Base-by-base conservation (phyloP, 495 filamentous ascomycete species). In the Talaromyces borbonicus region DNA sequence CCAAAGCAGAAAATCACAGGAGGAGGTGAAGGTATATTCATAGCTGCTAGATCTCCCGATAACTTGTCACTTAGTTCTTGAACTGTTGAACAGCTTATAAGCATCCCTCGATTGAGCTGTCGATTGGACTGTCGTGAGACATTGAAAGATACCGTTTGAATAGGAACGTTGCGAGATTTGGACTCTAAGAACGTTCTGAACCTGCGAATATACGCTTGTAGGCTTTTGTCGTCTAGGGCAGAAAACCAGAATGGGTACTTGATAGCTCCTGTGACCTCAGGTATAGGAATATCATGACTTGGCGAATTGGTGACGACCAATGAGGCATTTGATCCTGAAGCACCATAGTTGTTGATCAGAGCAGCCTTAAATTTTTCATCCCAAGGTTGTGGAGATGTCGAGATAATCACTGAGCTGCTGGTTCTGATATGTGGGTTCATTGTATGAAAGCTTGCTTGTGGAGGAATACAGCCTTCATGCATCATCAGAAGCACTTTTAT, bases 1-100 rank as follows among this genome's bases (percentile, higher is more conserved):
- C 75, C 74, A 36, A 80, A 78, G 49, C 70, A 75, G 0, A 80
- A 52, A 2, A 80, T 52, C 1, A 77, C 60, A 0, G 73, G 67
- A 8, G 46, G 20, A 15, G 23, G 0, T 23, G 40, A 46, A 6
- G 60, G 43, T 15, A n/a, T n/a, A n/a, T n/a, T n/a, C n/a, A n/a
- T n/a, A n/a, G n/a, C n/a, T n/a, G n/a, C n/a, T n/a, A n/a, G n/a
- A n/a, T n/a, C n/a, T n/a, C n/a, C n/a, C n/a, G n/a, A n/a, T n/a
- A 56, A 35, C 22, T 54, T 53, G 16, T 30, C 14, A n/a, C 19
- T 27, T 11, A 59, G 30, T 16, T 59, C 43, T 12, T 29, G 22
- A 2, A 29, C 23, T 11, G 49, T 49, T 3, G 25, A 5, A 27
- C 35, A 25, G 22, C 8, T 49, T 29, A 58, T 48, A 1, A 51